A percentile compares a stretch with the other conserved stretches of the same genome.
Conservation (phyloP, 768 basidiomycete genomes). For the Leccinum disarticulatum region DNA sequence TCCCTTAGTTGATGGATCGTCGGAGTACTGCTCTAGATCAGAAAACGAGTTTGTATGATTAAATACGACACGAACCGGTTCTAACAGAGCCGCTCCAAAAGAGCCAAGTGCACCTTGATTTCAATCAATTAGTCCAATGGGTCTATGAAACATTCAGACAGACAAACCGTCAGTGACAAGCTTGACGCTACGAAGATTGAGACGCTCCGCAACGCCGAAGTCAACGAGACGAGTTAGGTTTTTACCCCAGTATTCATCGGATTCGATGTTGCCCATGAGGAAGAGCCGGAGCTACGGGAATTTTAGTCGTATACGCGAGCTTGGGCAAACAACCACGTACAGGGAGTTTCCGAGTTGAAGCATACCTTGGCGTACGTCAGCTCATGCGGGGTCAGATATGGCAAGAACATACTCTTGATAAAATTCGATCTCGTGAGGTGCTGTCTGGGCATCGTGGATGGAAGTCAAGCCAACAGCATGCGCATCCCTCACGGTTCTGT, state of each 20-base stretch:
- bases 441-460: constrained; percentile 78
- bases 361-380: constrained; percentile 49
- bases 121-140: constrained; percentile 3
- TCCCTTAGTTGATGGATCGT: constrained; percentile 70
- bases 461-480: constrained; percentile 79
- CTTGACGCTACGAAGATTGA: constrained; percentile 69
- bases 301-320: background rate
- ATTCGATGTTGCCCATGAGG: constrained; percentile 54
- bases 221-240: constrained; percentile 57
- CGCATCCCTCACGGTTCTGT: constrained; percentile 65
- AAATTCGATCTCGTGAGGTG: constrained; percentile 54
- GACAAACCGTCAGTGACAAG: constrained; percentile 69
- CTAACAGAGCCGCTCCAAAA: constrained; percentile 86
- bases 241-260: constrained; percentile 65
- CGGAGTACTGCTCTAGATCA: constrained; percentile 53
- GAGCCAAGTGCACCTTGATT: constrained; percentile 79
- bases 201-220: constrained; percentile 52
- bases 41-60: background rate
- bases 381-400: background rate
- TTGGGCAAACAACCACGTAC: constrained; percentile 38
- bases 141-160: background rate
- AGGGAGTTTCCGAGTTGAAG: constrained; percentile 65
- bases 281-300: constrained; percentile 55
- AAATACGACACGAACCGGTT: constrained; percentile 42
- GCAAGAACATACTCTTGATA: constrained; percentile 53